phyloP scores from a whole-genome alignment of 2,329 filamentous ascomycete genomes.

The Trichoderma sp. region DNA sequence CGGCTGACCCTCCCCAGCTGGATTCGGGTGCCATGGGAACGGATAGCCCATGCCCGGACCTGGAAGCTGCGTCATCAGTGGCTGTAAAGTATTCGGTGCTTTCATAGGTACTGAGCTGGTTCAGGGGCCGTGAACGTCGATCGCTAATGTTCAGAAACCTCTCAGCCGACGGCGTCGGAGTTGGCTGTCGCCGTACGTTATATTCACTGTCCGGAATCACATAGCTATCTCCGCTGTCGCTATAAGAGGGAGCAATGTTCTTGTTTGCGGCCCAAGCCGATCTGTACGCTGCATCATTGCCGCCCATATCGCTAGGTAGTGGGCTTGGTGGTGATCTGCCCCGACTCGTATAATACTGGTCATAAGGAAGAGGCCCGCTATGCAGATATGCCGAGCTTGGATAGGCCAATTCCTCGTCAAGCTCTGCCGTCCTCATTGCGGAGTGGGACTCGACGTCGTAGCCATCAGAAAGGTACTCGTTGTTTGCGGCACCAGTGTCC shows the following conservation, averaged over 20 bases:
- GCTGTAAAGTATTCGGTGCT: conserved; percentile 20
- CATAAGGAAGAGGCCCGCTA: conserved; percentile 42
- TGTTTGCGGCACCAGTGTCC: conserved; percentile 46
- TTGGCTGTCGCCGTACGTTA: conserved; percentile 25
- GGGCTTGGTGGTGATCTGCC: conserved; percentile 60
- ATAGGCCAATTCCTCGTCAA: conserved; percentile 51
- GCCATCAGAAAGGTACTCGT: conserved; percentile 46
- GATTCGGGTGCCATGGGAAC: conserved; percentile 3
- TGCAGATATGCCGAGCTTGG: conserved; percentile 46
- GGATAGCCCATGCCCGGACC: background rate
- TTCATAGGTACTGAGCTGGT: background rate
- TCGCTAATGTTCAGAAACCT: conserved; percentile 23
- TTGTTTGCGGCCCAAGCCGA: conserved; percentile 46
- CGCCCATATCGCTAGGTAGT: conserved; percentile 49
- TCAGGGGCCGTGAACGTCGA: conserved; percentile 2
- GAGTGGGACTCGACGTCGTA: conserved; percentile 42
- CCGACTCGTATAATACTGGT: conserved; percentile 52
- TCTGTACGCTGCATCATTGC: conserved; percentile 40
- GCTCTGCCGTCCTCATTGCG: conserved; percentile 47
- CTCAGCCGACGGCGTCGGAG: conserved; percentile 29
- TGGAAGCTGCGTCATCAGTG: background rate
- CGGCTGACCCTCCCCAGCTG: conserved; percentile 5
- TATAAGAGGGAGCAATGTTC: conserved; percentile 47
- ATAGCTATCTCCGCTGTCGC: conserved; percentile 39
- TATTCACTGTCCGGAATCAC: conserved; percentile 28